Base-by-base conservation (phyloP, 208 protist species). In the Lotmaria passim region DNA sequence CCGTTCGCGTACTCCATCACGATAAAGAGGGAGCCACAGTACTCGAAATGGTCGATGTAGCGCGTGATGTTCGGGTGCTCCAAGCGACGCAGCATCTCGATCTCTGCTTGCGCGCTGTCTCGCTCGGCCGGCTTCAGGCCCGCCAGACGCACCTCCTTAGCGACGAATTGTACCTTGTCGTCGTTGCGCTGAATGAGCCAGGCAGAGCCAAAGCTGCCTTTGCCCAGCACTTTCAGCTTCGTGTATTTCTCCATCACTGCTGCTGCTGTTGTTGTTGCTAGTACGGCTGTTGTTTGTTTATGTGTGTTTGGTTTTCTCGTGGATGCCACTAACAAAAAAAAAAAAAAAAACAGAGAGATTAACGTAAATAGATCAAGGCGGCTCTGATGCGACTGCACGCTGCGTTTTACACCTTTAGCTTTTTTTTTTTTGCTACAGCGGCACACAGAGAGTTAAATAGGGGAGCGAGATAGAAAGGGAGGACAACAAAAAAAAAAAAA, bases 1-100 rank as follows among this genome's bases (percentile, higher is more conserved):
- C 91, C 93, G 76, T 96, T 90, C 55, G 90, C 92, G 79, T 96
- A 96, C 84, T 98, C 93, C 90, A 98, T 97, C 7, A 94, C 89
- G 69, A 98, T 98, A 56, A 89, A 97, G 19, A 95, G 82, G 0
- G 89, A 89, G 24, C 83, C 84, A 31, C 73, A 66, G 55, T 92
- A 68, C 65, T 94, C 85, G 66, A 93, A 95, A 73, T 97, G 92
- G 44, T 94, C 86, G 7, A 95, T 60, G 75, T 97, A 98, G 33
- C 80, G 61, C 7, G 93, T 95, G 77, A 98, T 97, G 78, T 97
- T 96, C 3, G 93, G 90, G 74, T 97, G 90, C 52, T 97, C 83
- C 28, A 94, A 76, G 31, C 78, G 85, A 3, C 86, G 79, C 44
- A 98, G 81, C 55, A 98, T 92, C 23, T 87, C 81, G 47, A 98